A percentile compares a stretch with the other conserved stretches of the same genome.
phyloP scores from a whole-genome alignment of 768 basidiomycete genomes.

The Naganishia kalamii region DNA sequence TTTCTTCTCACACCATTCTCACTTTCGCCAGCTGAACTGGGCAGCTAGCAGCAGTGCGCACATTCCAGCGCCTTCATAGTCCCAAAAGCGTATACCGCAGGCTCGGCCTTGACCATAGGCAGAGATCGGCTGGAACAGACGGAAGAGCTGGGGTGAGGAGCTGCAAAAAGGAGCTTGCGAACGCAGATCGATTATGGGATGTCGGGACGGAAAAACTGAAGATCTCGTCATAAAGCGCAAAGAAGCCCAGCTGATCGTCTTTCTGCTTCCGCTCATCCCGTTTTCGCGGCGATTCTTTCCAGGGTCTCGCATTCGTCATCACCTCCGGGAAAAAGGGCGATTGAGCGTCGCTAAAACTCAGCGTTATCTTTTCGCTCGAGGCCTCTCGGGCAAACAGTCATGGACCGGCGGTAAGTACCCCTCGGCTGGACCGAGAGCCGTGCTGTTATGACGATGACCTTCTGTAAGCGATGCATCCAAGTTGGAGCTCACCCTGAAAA shows the following conservation, averaged over 20 bases:
- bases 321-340: conserved; percentile 5
- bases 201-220: background rate
- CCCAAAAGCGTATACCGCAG: too few species aligned
- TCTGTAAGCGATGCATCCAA: background rate
- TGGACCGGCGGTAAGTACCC: background rate
- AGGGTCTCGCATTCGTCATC: conserved; percentile 16
- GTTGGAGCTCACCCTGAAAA: background rate
- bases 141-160: too few species aligned
- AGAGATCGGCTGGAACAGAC: too few species aligned
- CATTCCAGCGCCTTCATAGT: too few species aligned
- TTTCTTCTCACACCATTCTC: too few species aligned
- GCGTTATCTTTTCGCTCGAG: too few species aligned
- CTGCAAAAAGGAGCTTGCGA: too few species aligned
- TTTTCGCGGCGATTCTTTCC: background rate
- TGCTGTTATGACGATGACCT: background rate
- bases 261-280: background rate
- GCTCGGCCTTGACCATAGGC: too few species aligned
- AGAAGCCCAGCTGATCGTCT: background rate
- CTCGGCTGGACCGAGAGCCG: conserved; percentile 1
- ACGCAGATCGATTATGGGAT: too few species aligned
- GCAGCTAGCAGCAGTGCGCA: too few species aligned
- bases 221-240: background rate
- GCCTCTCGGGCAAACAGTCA: background rate
- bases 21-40: too few species aligned
- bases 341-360: too few species aligned